Conservation (phyloP, 495 filamentous ascomycete species). For the Neurospora pannonica region DNA sequence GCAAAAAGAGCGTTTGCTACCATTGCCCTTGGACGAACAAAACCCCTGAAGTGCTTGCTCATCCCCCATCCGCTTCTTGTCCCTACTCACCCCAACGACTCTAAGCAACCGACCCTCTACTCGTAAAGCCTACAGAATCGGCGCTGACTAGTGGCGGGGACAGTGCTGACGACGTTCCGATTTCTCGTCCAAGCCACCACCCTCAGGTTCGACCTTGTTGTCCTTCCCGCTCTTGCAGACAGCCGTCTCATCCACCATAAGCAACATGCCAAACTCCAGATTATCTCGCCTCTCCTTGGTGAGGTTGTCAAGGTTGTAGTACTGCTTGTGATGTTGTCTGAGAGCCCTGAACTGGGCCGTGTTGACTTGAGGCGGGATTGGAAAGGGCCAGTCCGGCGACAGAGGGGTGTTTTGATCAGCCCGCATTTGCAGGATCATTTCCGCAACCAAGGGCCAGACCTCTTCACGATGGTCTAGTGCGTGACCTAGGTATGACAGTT, state of each 20-base stretch:
- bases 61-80: background rate
- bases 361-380: background rate
- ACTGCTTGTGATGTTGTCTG: background rate
- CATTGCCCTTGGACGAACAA: background rate
- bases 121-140: background rate
- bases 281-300: background rate
- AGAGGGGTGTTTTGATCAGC: background rate
- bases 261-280: background rate
- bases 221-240: background rate
- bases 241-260: background rate
- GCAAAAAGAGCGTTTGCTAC: background rate
- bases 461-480: background rate
- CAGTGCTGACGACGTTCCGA: background rate
- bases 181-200: background rate
- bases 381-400: background rate
- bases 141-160: no score
- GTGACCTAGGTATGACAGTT: background rate
- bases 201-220: background rate
- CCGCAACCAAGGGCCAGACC: background rate
- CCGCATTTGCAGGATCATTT: background rate
- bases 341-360: background rate
- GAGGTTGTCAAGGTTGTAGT: background rate
- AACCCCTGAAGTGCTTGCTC: background rate
- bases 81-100: background rate
- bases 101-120: background rate